Conservation (phyloP, 2,329 filamentous ascomycete genomes). For the Neobulgaria alba region DNA sequence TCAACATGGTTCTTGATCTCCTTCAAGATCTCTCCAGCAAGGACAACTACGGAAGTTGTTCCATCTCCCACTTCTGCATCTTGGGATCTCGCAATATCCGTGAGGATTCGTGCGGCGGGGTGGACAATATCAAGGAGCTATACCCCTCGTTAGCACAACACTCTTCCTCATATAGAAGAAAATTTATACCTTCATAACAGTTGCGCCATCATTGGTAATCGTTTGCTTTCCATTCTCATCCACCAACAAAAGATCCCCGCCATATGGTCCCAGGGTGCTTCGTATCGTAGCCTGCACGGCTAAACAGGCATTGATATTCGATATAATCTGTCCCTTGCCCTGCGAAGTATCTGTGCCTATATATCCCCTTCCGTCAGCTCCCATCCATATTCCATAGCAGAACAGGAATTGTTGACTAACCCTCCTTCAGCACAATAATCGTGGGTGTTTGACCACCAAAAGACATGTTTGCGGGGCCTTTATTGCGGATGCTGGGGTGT, state of each 20-base stretch:
- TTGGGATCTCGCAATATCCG: slow-evolving; percentile 97
- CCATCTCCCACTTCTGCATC: slow-evolving; percentile 98
- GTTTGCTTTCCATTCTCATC: slow-evolving; percentile 83
- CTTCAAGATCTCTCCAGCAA: slow-evolving; percentile 96
- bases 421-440: slow-evolving; percentile 96
- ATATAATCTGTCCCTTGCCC: slow-evolving; percentile 91
- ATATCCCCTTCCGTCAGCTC: slow-evolving; percentile 11
- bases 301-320: slow-evolving; percentile 97
- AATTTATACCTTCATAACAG: slow-evolving; percentile 82
- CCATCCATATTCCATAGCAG: background rate
- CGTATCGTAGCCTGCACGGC: slow-evolving; percentile 95
- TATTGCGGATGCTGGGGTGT: background rate
- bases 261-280: slow-evolving; percentile 85
- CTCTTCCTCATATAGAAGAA: background rate
- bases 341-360: slow-evolving; percentile 94
- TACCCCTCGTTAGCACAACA: background rate
- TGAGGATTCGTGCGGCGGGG: slow-evolving; percentile 91
- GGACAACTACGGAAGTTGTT: slow-evolving; percentile 92
- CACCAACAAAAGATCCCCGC: slow-evolving; percentile 5
- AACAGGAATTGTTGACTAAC: slow-evolving; percentile 43
- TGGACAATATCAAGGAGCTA: slow-evolving; percentile 97
- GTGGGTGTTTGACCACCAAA: slow-evolving; percentile 97
- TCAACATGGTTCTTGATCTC: slow-evolving; percentile 95
- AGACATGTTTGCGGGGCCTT: slow-evolving; percentile 54
- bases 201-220: slow-evolving; percentile 98